Percentiles rank a stretch among this genome's conserved stretches.
Conservation (phyloP, 108 stramenopile species). For the Aurantiochytrium sp. region DNA sequence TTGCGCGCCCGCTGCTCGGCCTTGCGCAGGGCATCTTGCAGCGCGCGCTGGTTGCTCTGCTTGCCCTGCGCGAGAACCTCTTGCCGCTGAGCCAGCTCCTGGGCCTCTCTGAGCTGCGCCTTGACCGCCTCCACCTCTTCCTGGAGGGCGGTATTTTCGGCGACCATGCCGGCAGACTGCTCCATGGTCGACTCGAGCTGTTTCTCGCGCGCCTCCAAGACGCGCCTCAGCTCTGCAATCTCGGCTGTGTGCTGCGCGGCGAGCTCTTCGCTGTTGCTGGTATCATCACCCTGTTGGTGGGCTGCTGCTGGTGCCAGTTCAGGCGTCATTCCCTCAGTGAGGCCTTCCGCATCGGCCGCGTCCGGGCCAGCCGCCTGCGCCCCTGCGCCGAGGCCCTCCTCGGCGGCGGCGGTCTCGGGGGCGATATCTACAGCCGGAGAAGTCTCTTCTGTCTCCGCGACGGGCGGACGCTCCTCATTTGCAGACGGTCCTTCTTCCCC, state of each 20-base stretch:
- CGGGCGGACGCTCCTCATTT: too few relatives aligned
- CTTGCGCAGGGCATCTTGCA: constrained; percentile 3
- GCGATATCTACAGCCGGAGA: too few relatives aligned
- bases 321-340: too few relatives aligned
- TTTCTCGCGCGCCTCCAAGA: not conserved
- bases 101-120: not conserved
- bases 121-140: not conserved
- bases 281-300: too few relatives aligned
- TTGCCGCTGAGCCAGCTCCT: not conserved
- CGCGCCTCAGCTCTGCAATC: not conserved
- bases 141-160: not conserved
- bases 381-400: too few relatives aligned
- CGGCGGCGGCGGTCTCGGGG: too few relatives aligned
- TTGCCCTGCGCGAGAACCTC: not conserved
- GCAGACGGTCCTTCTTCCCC: too few relatives aligned
- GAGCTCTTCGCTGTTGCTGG: too few relatives aligned
- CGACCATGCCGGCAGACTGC: not conserved
- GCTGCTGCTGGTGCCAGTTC: too few relatives aligned
- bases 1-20: not conserved
- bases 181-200: not conserved
- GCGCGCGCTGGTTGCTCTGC: not conserved
- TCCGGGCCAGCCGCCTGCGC: too few relatives aligned
- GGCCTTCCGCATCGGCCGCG: too few relatives aligned
- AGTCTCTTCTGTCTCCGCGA: too few relatives aligned
- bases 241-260: not conserved